phyloP scores from a whole-genome alignment of 257 asterid species.

The Nicotiana tomentosiformis region DNA sequence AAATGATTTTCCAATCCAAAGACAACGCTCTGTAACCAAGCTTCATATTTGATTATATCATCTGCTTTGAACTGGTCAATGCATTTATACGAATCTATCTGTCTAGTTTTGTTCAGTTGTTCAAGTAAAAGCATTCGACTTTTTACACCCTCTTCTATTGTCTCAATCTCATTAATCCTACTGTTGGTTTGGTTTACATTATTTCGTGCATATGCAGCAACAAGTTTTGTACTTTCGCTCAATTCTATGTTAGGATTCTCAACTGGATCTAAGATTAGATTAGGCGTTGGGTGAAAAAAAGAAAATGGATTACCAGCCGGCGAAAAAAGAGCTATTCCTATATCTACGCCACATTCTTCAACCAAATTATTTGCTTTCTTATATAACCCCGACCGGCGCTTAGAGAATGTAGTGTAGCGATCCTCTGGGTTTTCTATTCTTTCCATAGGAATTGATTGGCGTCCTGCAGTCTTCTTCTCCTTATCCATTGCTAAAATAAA shows the following conservation, averaged over 20 bases:
- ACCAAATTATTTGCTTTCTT: slow-evolving; percentile 27
- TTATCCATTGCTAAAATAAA: not conserved
- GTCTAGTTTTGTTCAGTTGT: not conserved
- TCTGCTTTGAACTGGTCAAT: not conserved
- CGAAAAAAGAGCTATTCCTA: slow-evolving; percentile 26
- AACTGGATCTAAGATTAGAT: not conserved
- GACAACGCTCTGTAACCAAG: accelerated
- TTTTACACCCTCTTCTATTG: not conserved
- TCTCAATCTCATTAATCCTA: not conserved
- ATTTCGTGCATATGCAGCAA: not conserved
- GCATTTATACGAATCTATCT: not conserved
- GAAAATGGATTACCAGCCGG: slow-evolving; percentile 39
- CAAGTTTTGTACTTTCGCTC: not conserved
- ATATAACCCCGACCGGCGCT: not conserved
- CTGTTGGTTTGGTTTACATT: not conserved
- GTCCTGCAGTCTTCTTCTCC: slow-evolving; percentile 22
- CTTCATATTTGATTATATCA: not conserved
- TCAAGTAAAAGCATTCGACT: not conserved
- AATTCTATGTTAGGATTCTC: not conserved
- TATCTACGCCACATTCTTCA: slow-evolving; percentile 20
- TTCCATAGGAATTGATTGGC: slow-evolving; percentile 23
- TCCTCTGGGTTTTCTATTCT: slow-evolving; percentile 13
- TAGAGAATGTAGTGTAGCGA: not conserved
- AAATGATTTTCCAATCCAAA: not conserved
- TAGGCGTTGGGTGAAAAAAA: slow-evolving; percentile 34